Percentiles rank a stretch among this genome's conserved stretches.
Evolutionary conservation across 345 rosid genomes (phyloP).

Genomic region (Turritis glabra): DNA sequence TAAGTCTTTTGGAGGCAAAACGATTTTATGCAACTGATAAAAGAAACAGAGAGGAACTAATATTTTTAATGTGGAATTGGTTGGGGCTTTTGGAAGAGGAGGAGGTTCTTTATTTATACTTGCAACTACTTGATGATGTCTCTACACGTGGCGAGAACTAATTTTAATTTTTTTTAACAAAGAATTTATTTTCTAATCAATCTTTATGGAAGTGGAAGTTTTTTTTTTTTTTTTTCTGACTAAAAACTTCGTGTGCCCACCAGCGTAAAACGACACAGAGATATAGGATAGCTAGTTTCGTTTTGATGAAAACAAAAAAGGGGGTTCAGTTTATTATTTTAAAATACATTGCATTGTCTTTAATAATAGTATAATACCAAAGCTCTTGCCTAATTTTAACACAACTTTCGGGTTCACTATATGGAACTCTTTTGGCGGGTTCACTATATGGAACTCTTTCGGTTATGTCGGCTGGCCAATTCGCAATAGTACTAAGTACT

Average conservation of each 20-base stretch:
- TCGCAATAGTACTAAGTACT: background rate
- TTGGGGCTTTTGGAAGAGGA: slow-evolving; percentile 29
- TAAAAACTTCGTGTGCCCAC: background rate
- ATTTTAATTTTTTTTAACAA: background rate
- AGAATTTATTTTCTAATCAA: background rate
- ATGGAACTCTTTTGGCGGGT: too few species aligned
- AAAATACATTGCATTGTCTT: background rate
- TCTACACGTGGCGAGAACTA: slow-evolving; percentile 6
- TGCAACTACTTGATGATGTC: background rate
- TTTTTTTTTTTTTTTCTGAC: slow-evolving; percentile 20
- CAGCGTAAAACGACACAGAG: background rate
- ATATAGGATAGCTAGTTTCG: background rate
- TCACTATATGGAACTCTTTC: background rate
- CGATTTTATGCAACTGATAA: slow-evolving; percentile 6
- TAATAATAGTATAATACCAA: background rate
- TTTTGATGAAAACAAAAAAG: background rate
- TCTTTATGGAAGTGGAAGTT: background rate
- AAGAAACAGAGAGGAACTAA: slow-evolving; percentile 13
- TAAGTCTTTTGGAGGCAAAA: slow-evolving; percentile 31
- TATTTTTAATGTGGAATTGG: slow-evolving; percentile 23
- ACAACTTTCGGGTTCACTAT: background rate
- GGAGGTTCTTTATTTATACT: slow-evolving; percentile 22
- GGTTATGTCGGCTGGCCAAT: slow-evolving; percentile 5
- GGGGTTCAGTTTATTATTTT: background rate
- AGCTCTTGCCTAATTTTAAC: background rate